Evolutionary conservation across 352 stramenopile genomes (phyloP).

Genomic region (Phytophthora cryptogea): DNA sequence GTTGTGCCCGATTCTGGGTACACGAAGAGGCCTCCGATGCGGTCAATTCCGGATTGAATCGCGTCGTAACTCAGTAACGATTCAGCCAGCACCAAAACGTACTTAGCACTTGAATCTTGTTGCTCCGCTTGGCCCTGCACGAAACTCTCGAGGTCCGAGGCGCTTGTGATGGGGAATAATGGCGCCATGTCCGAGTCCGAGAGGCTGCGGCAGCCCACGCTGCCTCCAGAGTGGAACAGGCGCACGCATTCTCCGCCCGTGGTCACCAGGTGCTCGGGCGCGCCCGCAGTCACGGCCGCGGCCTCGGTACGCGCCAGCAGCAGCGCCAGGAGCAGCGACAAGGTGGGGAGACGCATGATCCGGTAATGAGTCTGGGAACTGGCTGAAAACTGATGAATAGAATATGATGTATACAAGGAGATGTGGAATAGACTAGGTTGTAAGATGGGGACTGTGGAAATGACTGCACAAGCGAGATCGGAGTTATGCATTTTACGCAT

Average conservation of each 20-base stretch:
- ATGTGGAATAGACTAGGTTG: not conserved
- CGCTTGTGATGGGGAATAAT: constrained; percentile 52
- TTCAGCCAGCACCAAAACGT: constrained; percentile 72
- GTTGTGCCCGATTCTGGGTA: constrained; percentile 41
- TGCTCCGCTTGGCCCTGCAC: constrained; percentile 28
- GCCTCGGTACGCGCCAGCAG: constrained; percentile 27
- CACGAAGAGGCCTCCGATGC: constrained; percentile 63
- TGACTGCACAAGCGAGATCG: too few species aligned
- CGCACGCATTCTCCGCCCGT: constrained; percentile 75
- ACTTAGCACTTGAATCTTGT: constrained; percentile 42
- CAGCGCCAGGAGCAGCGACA: constrained; percentile 28
- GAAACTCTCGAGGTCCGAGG: constrained; percentile 52
- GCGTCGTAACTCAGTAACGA: constrained; percentile 49
- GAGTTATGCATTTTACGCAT: too few species aligned
- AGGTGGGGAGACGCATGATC: constrained; percentile 27
- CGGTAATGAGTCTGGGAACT: constrained; percentile 21
- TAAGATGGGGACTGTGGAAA: too few species aligned
- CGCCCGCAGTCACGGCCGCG: constrained; percentile 63
- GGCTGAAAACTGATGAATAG: constrained; percentile 23
- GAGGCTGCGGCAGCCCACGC: constrained; percentile 66
- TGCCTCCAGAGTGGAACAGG: constrained; percentile 72
- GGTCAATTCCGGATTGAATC: constrained; percentile 29
- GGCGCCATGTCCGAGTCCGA: constrained; percentile 57
- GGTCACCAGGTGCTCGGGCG: constrained; percentile 65
- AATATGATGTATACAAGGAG: constrained; percentile 2